phyloP scores from a whole-genome alignment of 208 protist genomes.

The Leishmania aethiopica region DNA sequence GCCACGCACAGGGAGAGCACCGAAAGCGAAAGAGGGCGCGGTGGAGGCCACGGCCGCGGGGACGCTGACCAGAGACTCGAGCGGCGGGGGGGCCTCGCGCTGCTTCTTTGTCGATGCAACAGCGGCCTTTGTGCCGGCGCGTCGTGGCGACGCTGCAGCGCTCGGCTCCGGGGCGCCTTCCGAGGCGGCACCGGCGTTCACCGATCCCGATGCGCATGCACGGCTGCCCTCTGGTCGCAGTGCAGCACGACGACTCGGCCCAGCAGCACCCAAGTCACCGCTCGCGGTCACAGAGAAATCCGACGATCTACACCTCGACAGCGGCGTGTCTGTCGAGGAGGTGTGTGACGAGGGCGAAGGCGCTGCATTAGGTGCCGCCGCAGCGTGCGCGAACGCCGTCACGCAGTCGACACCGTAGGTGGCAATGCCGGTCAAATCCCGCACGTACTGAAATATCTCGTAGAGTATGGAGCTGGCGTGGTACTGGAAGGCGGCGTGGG shows the following conservation, averaged over 20 bases:
- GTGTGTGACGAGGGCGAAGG: neutral
- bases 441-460: slow-evolving; percentile 57
- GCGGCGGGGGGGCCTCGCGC: neutral
- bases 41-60: neutral
- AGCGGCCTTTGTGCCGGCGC: too few species aligned
- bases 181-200: neutral
- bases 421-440: slow-evolving; percentile 68
- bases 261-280: neutral
- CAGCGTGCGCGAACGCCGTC: slow-evolving; percentile 26
- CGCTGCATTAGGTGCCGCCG: neutral
- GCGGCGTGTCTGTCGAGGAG: neutral
- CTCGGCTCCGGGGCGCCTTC: neutral
- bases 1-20: neutral
- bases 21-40: neutral
- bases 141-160: neutral
- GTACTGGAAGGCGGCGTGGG: slow-evolving; percentile 65
- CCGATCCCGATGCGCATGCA: neutral
- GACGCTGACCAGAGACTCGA: neutral
- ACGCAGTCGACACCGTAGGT: slow-evolving; percentile 70
- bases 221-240: neutral
- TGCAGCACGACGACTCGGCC: neutral
- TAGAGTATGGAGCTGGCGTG: slow-evolving; percentile 54
- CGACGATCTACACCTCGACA: neutral
- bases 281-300: neutral
- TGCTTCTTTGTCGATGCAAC: neutral